Base-by-base conservation (phyloP, 768 basidiomycete species). In the Trametes coccinea region DNA sequence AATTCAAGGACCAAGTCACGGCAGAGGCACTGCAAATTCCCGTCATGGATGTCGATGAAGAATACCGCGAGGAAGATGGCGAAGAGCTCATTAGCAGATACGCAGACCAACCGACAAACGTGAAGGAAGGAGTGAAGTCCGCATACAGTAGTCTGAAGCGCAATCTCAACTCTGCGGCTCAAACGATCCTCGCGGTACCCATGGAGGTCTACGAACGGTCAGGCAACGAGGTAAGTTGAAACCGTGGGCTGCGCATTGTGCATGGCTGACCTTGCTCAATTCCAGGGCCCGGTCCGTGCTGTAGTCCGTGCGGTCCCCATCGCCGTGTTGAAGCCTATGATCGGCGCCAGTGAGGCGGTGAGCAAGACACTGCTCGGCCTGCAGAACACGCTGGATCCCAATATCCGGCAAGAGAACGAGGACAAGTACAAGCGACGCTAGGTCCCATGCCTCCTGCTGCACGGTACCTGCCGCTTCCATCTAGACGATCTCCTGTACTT, bases 141-240 rank as follows among this genome's bases (percentile, higher is more conserved):
- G 97, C 95, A n/a, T 98, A 98, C 73, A 85, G 81, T 71, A 95
- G 93, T 69, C 74, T 99, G 68, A 86, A 84, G 54, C 86, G 79
- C 70, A 98, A 98, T 74, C 73, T 99, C 63, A 90, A 88, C 67
- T 92, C 92, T 45, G 97, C 97, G 30, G 97, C 96, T 29, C 96
- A 99, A 76, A 99, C 97, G 0, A 98, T 99, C 63, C 82, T 99
- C 40, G 96, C 97, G 0, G 93, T 99, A 0, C 97, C 97, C 1
- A 98, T 98, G 96, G 97, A 98, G 74, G 94, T 98, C 10, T 96
- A 98, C 67, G 97, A 99, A 75, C 82, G 91, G 61, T 91, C 94
- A 9, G 93, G 93, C 7, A 90, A 88, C 59, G 92, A 97, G 83
- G 95, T 90, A 66, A 68, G 83, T 77, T 22, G 51, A 40, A 13